Evolutionary conservation across 257 asterid species (phyloP), one percentile per base, ranked within the genome.

Genomic region (Salvia rosmarinus): DNA sequence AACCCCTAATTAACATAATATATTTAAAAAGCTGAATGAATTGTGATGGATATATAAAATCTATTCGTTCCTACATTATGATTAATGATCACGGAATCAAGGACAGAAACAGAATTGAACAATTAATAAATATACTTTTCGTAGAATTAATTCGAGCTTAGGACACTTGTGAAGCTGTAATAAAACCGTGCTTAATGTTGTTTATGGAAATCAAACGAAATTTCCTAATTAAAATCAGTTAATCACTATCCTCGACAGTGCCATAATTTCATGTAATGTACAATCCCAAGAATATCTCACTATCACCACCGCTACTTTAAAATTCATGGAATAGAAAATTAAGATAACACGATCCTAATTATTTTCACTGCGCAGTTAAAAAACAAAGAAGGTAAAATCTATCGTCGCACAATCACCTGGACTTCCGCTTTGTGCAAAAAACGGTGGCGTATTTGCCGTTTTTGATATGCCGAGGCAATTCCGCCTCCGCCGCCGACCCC

Each of bases 341-440:
- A 17, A 32, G 5, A 70, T 17, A 14, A 54, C 17, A 49, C 17
- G 14, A 50, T 43, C 52, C 30, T 13, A 68, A 10, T 23, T 23
- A 14, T 54, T 73, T 68, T 64, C 56, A 74, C 79, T 28, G 40
- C 79, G 16, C 73, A 5, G 79, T 74, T 35, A 70, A 63, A 42
- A 43, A 14, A 17, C 2, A 20, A 42, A 42, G 17, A 28, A 19
- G 72, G 65, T 39, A 60, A 71, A 52, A 21, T 16, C 19, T 63
- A 55, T 49, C 10, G 68, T 65, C 13, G 68, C 76, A 52, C 74
- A 77, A 32, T 77, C 82, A 78, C 81, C 86, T 79, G 77, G 56
- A 43, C 74, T 72, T 82, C 56, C 85, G 79, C 72, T 76, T 68
- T 68, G 67, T 64, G 69, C 78, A 59, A 17, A 56, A 71, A 69